Conservation (phyloP, 2,329 filamentous ascomycete species). For the Tricladium varicosporioides region DNA sequence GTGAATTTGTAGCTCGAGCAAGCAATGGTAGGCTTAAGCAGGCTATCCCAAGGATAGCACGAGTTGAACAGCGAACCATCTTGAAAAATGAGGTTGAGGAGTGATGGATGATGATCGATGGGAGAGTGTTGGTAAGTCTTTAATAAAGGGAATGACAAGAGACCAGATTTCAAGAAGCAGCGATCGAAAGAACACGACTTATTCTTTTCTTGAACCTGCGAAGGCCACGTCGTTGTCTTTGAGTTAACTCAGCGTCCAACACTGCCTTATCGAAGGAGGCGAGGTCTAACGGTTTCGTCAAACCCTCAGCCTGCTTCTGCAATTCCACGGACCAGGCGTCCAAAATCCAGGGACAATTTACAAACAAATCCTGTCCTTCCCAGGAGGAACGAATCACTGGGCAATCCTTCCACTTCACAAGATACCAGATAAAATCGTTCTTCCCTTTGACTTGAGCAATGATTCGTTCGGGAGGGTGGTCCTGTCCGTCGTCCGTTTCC, state of each 20-base stretch:
- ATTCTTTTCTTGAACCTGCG: conserved; percentile 30
- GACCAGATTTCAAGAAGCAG: conserved; percentile 22
- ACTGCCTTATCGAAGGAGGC: conserved; percentile 28
- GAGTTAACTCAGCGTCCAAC: conserved; percentile 24
- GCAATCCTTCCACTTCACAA: conserved; percentile 36
- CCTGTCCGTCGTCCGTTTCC: conserved; percentile 32
- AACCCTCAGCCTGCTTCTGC: conserved; percentile 30
- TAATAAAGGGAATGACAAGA: background rate
- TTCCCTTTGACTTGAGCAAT: conserved; percentile 27
- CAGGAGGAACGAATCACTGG: conserved; percentile 33
- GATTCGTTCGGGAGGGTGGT: conserved; percentile 32
- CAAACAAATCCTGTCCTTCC: conserved; percentile 28
- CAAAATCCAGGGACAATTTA: conserved; percentile 25
- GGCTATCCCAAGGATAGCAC: conserved; percentile 22
- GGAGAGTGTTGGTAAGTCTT: background rate
- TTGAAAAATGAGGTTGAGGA: conserved; percentile 3
- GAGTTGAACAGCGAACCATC: conserved; percentile 23
- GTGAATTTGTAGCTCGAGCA: conserved; percentile 21
- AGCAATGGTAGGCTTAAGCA: conserved; percentile 25
- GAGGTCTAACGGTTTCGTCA: conserved; percentile 31
- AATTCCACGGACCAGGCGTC: conserved; percentile 30
- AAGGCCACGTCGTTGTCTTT: conserved; percentile 27
- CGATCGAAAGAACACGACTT: conserved; percentile 29
- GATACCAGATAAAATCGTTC: conserved; percentile 29
- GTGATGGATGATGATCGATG: background rate